Base-by-base conservation (phyloP, 306 rosid species). In the Quercus rubra region DNA sequence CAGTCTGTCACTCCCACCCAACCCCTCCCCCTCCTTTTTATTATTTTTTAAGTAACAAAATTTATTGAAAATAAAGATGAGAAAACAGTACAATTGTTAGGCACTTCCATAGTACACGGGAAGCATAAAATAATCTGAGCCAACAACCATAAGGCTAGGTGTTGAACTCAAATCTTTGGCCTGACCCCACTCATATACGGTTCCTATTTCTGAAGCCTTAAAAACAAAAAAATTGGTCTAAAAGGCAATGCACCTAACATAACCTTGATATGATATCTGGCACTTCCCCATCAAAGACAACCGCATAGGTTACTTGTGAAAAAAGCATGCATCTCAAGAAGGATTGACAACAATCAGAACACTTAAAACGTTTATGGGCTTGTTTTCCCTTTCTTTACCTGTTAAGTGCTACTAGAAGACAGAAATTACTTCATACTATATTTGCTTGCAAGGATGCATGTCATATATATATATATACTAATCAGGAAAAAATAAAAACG, bases 11-110 rank as follows among this genome's bases (percentile, higher is more conserved):
- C 18, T 59, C 12, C 66, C 28, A 38, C 46, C 46, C 46, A 38
- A 11, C 1, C 0, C n/a, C n/a, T n/a, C n/a, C n/a, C n/a, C 3
- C 10, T 0, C 0, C 7, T 33, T 35, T 35, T 5, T 33, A 0
- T 33, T 33, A 6, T 38, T 38, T 38, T 38, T 38, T 1, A 38
- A 8, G 46, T 38, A 38, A 38, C 46, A 38, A 38, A 38, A 38
- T 38, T 38, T 38, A 38, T 38, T 38, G 3, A 38, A 38, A 38
- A 35, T 35, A 38, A 38, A 38, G 46, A 38, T 38, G 43, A 38
- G 43, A 38, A 38, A 38, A 38, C 43, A 38, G 43, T 38, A 38
- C 43, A 38, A 38, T 38, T 6, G 46, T 38, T 38, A 38, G 46
- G 46, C 43, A 38, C 46, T 7, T 38, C 46, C 46, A 38, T 38